Evolutionary conservation across 768 basidiomycete species (phyloP), one percentile per base, ranked within the genome.

Genomic region (Termitomyces sp.): DNA sequence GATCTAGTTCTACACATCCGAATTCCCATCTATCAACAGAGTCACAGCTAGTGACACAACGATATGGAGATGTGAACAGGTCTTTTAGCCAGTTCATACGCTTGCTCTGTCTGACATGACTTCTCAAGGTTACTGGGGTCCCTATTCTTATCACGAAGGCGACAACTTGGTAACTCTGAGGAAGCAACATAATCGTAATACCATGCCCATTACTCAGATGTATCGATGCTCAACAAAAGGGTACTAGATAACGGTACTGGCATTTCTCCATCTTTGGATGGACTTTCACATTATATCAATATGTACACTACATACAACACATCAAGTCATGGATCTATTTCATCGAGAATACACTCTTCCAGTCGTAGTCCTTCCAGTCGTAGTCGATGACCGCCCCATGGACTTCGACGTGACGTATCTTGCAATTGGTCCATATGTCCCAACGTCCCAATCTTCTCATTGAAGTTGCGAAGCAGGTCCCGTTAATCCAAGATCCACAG

Each of bases 61-160:
- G 76, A 14, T 91, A 91, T 57, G 86, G 85, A 66, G 78, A 79
- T 53, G 74, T 75, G 0, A 91, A 90, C 67, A 86, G 74, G 89
- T 86, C 13, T 12, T 43, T 24, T 42, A 27, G 46, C 55, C 8
- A 44, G 63, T 37, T 7, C 52, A 26, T 55, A 14, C 22, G 14
- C 27, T 46, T 41, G 42, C 14, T 58, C 24, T 44, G 14, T 52
- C 49, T 52, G 20, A 57, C 27, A 29, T 46, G n/a, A 22, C 16
- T 51, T 41, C 26, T 51, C 14, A 62, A 91, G 90, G 67, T 65
- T 84, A 10, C 68, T 92, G 41, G 83, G 88, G 36, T 82, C 81
- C 1, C 68, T 87, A 43, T 83, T 91, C 63, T 78, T 90, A 49
- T 84, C 78, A 51, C 82, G 89, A 42, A 78, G 82, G 65, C 74